Conservation (phyloP, 805 yeast genomes). For the Saccharomycopsis synnaedendra region DNA sequence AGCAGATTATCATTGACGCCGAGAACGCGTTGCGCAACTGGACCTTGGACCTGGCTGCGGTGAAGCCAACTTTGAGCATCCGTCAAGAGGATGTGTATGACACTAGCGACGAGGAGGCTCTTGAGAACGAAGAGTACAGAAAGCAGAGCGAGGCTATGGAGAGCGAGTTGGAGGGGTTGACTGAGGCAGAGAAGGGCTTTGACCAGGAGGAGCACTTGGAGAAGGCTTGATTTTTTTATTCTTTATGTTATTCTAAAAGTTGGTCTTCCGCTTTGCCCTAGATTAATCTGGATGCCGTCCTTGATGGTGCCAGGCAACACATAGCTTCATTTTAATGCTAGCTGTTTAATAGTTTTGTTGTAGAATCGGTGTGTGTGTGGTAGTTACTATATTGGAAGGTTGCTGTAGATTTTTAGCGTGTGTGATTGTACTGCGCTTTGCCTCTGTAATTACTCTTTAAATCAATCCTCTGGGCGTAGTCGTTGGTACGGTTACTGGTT, state of each 20-base stretch:
- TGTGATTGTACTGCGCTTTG: too few species aligned
- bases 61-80: slow-evolving; percentile 69
- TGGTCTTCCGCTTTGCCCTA: background rate
- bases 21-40: slow-evolving; percentile 75
- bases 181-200: slow-evolving; percentile 14
- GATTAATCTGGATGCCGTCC: background rate
- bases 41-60: slow-evolving; percentile 77
- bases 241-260: background rate
- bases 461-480: too few species aligned
- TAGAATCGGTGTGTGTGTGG: background rate
- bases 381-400: too few species aligned
- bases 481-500: too few species aligned
- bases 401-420: too few species aligned
- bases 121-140: slow-evolving; percentile 33
- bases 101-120: slow-evolving; percentile 34
- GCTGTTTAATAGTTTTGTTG: background rate
- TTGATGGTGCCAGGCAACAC: background rate
- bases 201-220: slow-evolving; percentile 9
- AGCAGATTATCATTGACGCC: slow-evolving; percentile 78
- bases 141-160: slow-evolving; percentile 43
- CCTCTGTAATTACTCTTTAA: too few species aligned
- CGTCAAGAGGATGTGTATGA: slow-evolving; percentile 40
- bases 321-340: background rate
- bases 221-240: background rate
- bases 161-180: slow-evolving; percentile 22